Evolutionary conservation across 805 yeast genomes (phyloP).

Genomic region (Myxozyma vanderwaltii): DNA sequence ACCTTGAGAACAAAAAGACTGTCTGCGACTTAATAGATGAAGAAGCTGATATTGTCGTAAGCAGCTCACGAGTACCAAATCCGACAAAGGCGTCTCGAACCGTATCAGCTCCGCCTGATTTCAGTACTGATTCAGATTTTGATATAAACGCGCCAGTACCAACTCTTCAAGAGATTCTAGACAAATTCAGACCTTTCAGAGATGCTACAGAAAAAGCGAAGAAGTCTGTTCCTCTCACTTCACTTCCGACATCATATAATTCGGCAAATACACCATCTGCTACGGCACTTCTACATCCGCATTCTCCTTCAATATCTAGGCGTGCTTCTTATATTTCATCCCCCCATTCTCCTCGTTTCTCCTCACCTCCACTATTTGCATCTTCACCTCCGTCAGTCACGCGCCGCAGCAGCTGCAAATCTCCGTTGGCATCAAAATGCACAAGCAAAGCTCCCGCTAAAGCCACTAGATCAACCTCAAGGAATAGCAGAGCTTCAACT

Average conservation of each 20-base stretch:
- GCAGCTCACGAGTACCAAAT: background rate
- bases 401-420: too few species aligned
- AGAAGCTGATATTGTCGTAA: background rate
- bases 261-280: background rate
- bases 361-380: background rate
- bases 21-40: background rate
- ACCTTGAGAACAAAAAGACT: background rate
- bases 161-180: background rate
- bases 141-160: background rate
- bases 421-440: background rate
- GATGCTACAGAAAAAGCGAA: background rate
- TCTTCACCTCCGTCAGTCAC: slow-evolving; percentile 3
- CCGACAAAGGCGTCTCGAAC: background rate
- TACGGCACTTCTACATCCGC: background rate
- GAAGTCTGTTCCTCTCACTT: background rate
- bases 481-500: too few species aligned
- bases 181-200: background rate
- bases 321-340: background rate
- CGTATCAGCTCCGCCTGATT: background rate
- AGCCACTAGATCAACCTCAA: too few species aligned
- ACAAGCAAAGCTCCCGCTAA: too few species aligned
- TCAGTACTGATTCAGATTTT: background rate
- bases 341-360: background rate
- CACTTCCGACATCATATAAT: background rate
- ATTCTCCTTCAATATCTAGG: background rate